Evolutionary conservation across 306 rosid species (phyloP).

Genomic region (Oxytropis ochrocephala): DNA sequence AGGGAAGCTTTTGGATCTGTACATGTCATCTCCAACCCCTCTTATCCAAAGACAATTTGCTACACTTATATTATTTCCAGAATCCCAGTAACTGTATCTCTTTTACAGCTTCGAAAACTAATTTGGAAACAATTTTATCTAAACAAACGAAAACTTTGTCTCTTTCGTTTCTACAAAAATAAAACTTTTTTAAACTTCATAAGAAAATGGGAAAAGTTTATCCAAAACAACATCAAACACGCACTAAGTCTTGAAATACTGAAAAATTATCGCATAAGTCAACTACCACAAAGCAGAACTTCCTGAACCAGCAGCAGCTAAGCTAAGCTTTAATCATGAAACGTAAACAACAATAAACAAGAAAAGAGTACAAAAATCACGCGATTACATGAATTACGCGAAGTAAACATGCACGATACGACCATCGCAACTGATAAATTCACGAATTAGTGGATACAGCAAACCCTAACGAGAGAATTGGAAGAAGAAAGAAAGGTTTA

Average conservation of each 20-base stretch:
- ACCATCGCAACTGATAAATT: not conserved
- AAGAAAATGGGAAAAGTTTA: not conserved
- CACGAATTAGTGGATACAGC: not conserved
- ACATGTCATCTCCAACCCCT: too few relatives aligned
- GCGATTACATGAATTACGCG: conserved; percentile 13
- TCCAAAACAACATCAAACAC: not conserved
- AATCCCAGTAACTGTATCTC: too few relatives aligned
- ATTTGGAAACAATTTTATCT: not conserved
- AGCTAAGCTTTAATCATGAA: not conserved
- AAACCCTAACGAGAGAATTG: conserved; percentile 34
- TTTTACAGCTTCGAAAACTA: not conserved
- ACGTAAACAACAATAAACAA: not conserved
- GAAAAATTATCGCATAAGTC: not conserved
- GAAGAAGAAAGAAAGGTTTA: conserved; percentile 10
- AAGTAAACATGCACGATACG: not conserved
- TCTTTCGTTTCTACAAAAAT: not conserved
- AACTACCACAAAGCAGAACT: not conserved
- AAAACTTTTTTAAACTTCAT: not conserved
- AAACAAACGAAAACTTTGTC: not conserved
- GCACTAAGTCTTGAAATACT: not conserved
- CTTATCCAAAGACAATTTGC: too few relatives aligned
- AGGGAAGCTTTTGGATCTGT: not conserved
- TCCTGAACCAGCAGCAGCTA: not conserved
- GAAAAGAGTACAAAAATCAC: not conserved
- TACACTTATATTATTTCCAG: too few relatives aligned